Conservation (phyloP, 2,329 filamentous ascomycete genomes). For the Fusarium setosum region DNA sequence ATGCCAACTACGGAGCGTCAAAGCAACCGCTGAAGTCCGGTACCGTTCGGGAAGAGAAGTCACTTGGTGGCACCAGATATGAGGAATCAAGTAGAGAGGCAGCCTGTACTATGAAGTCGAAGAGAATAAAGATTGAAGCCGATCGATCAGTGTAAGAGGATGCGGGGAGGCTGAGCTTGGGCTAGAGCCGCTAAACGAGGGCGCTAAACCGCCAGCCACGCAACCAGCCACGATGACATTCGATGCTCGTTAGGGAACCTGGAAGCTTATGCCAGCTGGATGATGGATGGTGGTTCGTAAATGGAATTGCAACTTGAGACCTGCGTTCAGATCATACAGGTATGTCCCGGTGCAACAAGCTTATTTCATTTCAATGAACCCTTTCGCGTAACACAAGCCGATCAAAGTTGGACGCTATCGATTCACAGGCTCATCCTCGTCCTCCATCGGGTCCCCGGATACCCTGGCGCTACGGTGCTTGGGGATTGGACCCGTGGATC, state of each 20-base stretch:
- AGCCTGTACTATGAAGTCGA: too few species aligned
- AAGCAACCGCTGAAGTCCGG: too few species aligned
- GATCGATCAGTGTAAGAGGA: not conserved
- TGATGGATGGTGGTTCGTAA: too few species aligned
- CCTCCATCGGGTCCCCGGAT: not conserved
- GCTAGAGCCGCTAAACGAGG: constrained; percentile 1
- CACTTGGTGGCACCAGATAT: too few species aligned
- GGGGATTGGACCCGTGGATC: constrained; percentile 12
- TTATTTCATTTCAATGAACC: too few species aligned
- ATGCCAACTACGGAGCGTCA: not conserved
- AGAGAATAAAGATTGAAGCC: too few species aligned
- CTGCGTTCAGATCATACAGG: too few species aligned
- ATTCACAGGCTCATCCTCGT: not conserved
- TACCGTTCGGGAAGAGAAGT: too few species aligned
- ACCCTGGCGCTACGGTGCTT: not conserved
- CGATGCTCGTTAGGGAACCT: not conserved
- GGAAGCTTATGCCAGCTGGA: too few species aligned
- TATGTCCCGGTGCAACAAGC: too few species aligned
- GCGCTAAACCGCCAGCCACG: constrained; percentile 34
- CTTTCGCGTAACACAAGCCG: not conserved
- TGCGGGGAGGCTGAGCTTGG: constrained; percentile 32
- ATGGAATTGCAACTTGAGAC: too few species aligned
- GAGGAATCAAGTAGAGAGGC: too few species aligned
- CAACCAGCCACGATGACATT: constrained; percentile 2
- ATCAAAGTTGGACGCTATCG: not conserved